A percentile compares a stretch with the other conserved stretches of the same genome.
phyloP scores from a whole-genome alignment of 1,284 basidiomycete genomes.

The Papiliotrema laurentii region DNA sequence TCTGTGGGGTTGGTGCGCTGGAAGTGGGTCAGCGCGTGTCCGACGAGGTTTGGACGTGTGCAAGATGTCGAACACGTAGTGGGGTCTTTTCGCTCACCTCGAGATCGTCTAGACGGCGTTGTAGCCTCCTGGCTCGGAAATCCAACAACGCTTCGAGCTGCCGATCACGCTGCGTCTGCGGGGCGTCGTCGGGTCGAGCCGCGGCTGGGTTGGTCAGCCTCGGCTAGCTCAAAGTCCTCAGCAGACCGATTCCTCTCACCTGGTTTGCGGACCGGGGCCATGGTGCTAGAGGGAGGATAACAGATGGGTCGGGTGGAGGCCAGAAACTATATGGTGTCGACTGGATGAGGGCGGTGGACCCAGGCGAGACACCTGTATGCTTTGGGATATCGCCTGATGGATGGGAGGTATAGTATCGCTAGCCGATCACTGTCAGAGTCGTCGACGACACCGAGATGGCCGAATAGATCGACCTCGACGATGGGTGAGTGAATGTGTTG shows the following conservation, averaged over 20 bases:
- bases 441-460: too few species aligned
- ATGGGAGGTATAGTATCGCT: too few species aligned
- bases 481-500: too few species aligned
- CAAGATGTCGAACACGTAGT: background rate
- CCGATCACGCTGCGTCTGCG: background rate
- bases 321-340: too few species aligned
- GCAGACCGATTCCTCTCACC: too few species aligned
- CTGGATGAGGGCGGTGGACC: too few species aligned
- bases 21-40: background rate
- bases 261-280: background rate
- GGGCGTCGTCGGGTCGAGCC: background rate
- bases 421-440: too few species aligned
- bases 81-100: conserved; percentile 27
- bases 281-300: background rate
- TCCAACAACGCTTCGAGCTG: conserved; percentile 31
- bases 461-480: too few species aligned
- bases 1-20: conserved; percentile 47
- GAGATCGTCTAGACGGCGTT: conserved; percentile 42
- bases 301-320: background rate
- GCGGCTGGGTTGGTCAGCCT: background rate
- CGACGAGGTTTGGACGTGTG: background rate
- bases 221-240: too few species aligned
- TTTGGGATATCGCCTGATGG: too few species aligned
- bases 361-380: too few species aligned
- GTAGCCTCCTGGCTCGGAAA: conserved; percentile 32